Base-by-base conservation (phyloP, 768 basidiomycete species). In the Amanita jacksonii region DNA sequence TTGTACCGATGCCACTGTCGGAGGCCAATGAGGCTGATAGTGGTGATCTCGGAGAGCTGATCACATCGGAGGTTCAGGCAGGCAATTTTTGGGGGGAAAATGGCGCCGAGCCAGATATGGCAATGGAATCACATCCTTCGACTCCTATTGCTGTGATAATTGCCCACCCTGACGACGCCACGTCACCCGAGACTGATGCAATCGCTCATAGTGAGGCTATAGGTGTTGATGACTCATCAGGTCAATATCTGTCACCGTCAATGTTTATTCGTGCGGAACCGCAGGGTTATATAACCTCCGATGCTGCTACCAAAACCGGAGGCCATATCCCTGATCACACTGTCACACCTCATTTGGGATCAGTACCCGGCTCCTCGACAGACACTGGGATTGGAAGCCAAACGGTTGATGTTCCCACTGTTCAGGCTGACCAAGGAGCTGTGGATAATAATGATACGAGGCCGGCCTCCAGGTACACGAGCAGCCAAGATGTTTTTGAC, bases 381-480 rank as follows among this genome's bases (percentile, higher is more conserved):
- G 10, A 22, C 22, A 16, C 12, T 20, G 10, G 18, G 18, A 5
- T 24, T 30, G 31, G 4, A 32, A 15, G 16, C 9, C 31, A 32
- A 13, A 24, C 23, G n/a, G n/a, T n/a, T n/a, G n/a, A n/a, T n/a
- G n/a, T n/a, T n/a, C n/a, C n/a, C n/a, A n/a, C n/a, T n/a, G n/a
- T n/a, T n/a, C n/a, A n/a, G n/a, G n/a, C n/a, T n/a, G n/a, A n/a
- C n/a, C n/a, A n/a, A n/a, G n/a, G n/a, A n/a, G n/a, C n/a, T n/a
- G n/a, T n/a, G n/a, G n/a, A n/a, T n/a, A n/a, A n/a, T n/a, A n/a
- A n/a, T n/a, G n/a, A n/a, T n/a, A n/a, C n/a, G n/a, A n/a, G n/a
- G n/a, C 62, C 74, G 46, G 69, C 75, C 27, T 77, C 81, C 8
- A 74, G 75, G 16, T 86, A 85, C 54, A 76, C 83, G 3, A 77